Evolutionary conservation across 306 rosid genomes (phyloP).

Genomic region (Pyrus bretschneideri): DNA sequence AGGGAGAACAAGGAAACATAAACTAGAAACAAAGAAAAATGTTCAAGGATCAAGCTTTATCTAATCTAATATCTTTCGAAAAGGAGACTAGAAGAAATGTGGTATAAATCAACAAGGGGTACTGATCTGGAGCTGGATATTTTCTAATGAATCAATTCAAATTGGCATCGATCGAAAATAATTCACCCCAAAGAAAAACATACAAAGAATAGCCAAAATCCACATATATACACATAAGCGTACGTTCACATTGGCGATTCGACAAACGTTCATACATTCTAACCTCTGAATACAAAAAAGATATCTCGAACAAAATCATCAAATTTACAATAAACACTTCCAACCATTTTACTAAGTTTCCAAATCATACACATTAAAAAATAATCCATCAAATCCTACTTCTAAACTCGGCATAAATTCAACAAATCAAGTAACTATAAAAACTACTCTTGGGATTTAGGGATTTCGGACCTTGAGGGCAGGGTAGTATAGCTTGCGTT

Average conservation of each 20-base stretch:
- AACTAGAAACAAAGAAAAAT: background rate
- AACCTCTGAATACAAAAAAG: background rate
- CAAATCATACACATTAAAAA: background rate
- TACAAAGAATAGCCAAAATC: background rate
- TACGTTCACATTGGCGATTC: background rate
- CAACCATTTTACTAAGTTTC: background rate
- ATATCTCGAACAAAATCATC: background rate
- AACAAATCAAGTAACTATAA: background rate
- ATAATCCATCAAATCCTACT: background rate
- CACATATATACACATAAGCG: background rate
- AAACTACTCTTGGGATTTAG: background rate
- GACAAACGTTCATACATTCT: background rate
- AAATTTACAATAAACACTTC: background rate
- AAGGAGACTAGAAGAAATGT: background rate
- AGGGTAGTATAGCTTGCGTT: slow-evolving; percentile 59
- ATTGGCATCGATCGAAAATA: background rate
- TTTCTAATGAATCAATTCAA: background rate
- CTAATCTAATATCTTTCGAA: background rate
- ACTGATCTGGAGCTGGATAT: background rate
- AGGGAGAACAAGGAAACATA: background rate
- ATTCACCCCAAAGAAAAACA: background rate
- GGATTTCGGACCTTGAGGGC: slow-evolving; percentile 63
- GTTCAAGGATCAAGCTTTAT: background rate
- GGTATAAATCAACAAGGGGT: background rate
- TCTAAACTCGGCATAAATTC: background rate